Evolutionary conservation across 2,329 filamentous ascomycete genomes (phyloP).

Genomic region (Emergomyces africanus): DNA sequence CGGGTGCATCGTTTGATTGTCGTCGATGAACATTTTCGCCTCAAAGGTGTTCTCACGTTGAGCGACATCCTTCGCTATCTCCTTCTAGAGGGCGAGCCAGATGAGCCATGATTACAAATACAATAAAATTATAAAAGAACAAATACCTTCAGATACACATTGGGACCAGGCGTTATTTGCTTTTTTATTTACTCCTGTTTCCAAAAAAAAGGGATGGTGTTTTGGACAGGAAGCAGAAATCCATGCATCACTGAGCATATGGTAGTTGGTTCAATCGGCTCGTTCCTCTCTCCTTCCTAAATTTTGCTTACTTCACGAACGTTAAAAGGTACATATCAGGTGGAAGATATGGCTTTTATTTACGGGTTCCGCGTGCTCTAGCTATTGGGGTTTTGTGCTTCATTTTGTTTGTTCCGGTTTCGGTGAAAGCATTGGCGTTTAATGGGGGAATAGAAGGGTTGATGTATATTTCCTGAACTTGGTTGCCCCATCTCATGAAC

Average conservation of each 20-base stretch:
- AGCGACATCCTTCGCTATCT: slow-evolving; percentile 97
- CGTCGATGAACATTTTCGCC: slow-evolving; percentile 74
- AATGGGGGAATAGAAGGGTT: background rate
- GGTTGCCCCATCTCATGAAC: background rate
- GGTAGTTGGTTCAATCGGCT: background rate
- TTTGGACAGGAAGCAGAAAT: slow-evolving; percentile 5
- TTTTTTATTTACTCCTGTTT: background rate
- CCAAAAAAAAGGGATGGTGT: slow-evolving; percentile 10
- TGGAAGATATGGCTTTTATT: background rate
- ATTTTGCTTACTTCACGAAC: background rate
- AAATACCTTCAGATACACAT: slow-evolving; percentile 3
- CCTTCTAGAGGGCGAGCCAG: slow-evolving; percentile 63
- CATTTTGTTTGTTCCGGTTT: background rate
- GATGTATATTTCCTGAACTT: background rate
- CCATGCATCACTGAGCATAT: slow-evolving; percentile 4
- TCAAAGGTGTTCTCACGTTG: slow-evolving; percentile 81
- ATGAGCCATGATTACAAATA: slow-evolving; percentile 28
- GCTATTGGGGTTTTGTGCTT: slow-evolving; percentile 5
- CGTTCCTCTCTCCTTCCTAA: background rate
- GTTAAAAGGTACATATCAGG: background rate
- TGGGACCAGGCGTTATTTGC: slow-evolving; percentile 3
- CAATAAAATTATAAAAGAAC: background rate
- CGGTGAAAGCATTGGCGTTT: background rate
- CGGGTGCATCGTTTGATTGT: slow-evolving; percentile 87
- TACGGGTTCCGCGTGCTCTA: background rate